A percentile compares a stretch with the other conserved stretches of the same genome.
Conservation (phyloP, 2,329 filamentous ascomycete genomes). For the Penicillium rolfsii region DNA sequence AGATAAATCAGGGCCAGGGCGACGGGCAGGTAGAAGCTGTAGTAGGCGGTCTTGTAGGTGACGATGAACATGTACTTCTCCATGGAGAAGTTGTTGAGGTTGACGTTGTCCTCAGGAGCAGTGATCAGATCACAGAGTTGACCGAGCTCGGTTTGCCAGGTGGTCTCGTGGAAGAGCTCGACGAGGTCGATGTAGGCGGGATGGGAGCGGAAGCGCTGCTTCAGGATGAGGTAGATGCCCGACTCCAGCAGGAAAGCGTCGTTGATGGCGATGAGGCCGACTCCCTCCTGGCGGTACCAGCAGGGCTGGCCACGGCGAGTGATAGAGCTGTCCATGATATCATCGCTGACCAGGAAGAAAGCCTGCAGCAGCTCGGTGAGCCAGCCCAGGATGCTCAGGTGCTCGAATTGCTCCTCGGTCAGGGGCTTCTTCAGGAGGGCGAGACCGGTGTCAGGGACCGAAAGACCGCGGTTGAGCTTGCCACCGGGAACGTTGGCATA, state of each 20-base stretch:
- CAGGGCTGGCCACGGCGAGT: constrained; percentile 92
- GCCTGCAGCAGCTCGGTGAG: constrained; percentile 97
- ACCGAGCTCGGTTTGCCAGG: constrained; percentile 92
- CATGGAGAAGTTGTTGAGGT: constrained; percentile 93
- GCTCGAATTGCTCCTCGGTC: constrained; percentile 81
- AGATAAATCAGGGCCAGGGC: constrained; percentile 86
- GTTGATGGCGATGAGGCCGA: constrained; percentile 98
- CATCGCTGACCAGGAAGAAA: constrained; percentile 97
- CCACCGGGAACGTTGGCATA: constrained; percentile 87
- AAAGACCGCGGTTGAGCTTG: constrained; percentile 99
- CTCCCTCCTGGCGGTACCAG: constrained; percentile 89
- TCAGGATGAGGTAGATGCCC: constrained; percentile 85
- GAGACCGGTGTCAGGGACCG: constrained; percentile 86
- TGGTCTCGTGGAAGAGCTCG: constrained; percentile 94
- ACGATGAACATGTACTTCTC: constrained; percentile 96
- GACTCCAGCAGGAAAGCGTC: constrained; percentile 95
- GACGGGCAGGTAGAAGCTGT: constrained; percentile 97
- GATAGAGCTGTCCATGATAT: constrained; percentile 97
- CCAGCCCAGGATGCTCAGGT: constrained; percentile 88
- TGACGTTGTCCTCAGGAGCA: constrained; percentile 88
- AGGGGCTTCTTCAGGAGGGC: constrained; percentile 75
- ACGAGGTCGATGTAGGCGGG: constrained; percentile 86
- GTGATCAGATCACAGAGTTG: constrained; percentile 95
- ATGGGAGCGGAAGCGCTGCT: constrained; percentile 89
- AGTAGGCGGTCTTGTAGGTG: constrained; percentile 99